These are phyloP conservation scores for Trichoderma sp. DNA, from an alignment of 2,329 filamentous ascomycete genomes.

Conservation along the genomic window DNA sequence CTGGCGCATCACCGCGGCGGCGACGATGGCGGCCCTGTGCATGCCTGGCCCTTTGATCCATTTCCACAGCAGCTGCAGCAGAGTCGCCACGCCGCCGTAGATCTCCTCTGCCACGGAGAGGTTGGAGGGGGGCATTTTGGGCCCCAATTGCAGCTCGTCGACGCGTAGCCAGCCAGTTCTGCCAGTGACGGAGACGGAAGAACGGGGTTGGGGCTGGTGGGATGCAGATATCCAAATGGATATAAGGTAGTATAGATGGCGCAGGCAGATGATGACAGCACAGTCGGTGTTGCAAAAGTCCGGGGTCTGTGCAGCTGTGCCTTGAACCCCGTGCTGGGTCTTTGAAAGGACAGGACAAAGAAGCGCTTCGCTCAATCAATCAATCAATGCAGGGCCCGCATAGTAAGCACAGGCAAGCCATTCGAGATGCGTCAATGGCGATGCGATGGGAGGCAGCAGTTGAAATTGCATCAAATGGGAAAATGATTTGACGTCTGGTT, in stretches of 20 bases:
- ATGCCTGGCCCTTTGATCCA: slow-evolving; percentile 45
- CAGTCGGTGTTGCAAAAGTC: not conserved
- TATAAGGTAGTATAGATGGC: not conserved
- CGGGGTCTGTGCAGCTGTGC: not conserved
- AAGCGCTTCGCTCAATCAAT: not conserved
- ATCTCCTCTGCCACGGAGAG: slow-evolving; percentile 28
- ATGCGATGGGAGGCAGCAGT: not conserved
- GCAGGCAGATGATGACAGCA: not conserved
- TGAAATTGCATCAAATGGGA: not conserved
- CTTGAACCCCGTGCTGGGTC: not conserved
- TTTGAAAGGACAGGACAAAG: not conserved
- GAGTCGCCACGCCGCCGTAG: slow-evolving; percentile 24
- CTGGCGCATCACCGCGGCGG: slow-evolving; percentile 30
- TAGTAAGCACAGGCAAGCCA: not conserved
- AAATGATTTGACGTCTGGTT: not conserved
- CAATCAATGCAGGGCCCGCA: not conserved
- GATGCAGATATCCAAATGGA: not conserved
- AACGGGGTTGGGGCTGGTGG: not conserved
- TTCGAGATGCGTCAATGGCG: not conserved
- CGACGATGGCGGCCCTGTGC: slow-evolving; percentile 34
- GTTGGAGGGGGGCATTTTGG: slow-evolving; percentile 30
- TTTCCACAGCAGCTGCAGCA: slow-evolving; percentile 36
- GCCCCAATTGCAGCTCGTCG: slow-evolving; percentile 31
- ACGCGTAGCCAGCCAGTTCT: not conserved
- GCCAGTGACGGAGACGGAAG: not conserved